A percentile compares a stretch with the other conserved stretches of the same genome.
Evolutionary conservation across 2,329 filamentous ascomycete species (phyloP).

Genomic region (Cryoendolithus antarcticus): DNA sequence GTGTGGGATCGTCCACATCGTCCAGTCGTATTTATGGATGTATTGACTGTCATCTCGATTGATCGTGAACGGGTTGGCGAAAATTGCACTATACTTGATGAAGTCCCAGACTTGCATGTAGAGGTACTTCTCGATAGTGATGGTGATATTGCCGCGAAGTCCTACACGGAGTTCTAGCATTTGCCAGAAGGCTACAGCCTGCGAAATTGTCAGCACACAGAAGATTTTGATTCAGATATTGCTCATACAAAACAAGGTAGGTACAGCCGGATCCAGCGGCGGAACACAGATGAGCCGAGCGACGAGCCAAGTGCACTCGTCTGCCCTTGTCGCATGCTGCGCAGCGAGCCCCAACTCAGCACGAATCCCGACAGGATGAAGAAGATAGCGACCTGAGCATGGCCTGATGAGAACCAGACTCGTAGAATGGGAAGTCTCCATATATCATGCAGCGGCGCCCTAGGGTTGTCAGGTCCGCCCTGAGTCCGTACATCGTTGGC

Average conservation of each 20-base stretch:
- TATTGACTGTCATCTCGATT: slow-evolving; percentile 3
- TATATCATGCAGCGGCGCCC: slow-evolving; percentile 1
- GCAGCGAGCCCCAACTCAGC: slow-evolving; percentile 7
- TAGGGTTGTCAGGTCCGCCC: neutral
- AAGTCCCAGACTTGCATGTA: slow-evolving; percentile 8
- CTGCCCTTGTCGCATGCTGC: slow-evolving; percentile 2
- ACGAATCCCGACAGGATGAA: slow-evolving; percentile 10
- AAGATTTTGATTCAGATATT: too few relatives aligned
- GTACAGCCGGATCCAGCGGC: slow-evolving; percentile 8
- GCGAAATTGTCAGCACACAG: too few relatives aligned
- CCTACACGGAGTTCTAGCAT: slow-evolving; percentile 6
- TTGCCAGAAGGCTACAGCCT: slow-evolving; percentile 6
- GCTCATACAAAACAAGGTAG: slow-evolving; percentile 5
- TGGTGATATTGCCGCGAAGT: slow-evolving; percentile 1
- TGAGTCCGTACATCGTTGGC: slow-evolving; percentile 1
- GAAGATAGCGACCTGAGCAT: slow-evolving; percentile 9
- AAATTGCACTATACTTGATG: slow-evolving; percentile 3
- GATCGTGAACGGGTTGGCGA: slow-evolving; percentile 10
- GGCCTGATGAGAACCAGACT: slow-evolving; percentile 7
- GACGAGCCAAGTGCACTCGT: slow-evolving; percentile 1
- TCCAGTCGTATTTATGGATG: slow-evolving; percentile 10
- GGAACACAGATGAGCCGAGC: slow-evolving; percentile 5
- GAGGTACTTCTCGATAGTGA: slow-evolving; percentile 2
- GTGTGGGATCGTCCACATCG: slow-evolving; percentile 15
- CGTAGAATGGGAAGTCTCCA: slow-evolving; percentile 11